Evolutionary conservation across 2,329 filamentous ascomycete genomes (phyloP), one percentile per base, ranked within the genome.

Genomic region (Furcasterigmium sp.): DNA sequence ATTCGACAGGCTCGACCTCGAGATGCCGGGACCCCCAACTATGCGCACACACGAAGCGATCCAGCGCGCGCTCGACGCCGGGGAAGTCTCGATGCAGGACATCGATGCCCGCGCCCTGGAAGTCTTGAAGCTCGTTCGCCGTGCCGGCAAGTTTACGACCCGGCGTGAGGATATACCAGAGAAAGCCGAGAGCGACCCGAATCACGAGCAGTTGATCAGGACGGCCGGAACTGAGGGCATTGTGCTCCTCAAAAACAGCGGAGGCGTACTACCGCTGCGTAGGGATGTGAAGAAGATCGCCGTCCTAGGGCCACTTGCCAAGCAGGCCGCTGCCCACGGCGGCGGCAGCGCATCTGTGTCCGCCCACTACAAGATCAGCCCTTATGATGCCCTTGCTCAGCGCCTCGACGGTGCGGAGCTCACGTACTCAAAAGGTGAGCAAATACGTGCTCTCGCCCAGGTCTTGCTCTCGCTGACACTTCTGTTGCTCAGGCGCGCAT

Each of bases 181-280:
- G 36, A 10, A 20, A 10, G 36, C 19, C 18, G 5, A 20, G 5
- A 64, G 72, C 15, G 76, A 73, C 0, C 65, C 70, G 0, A 78
- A 83, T 56, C 65, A 63, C 35, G 75, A 80, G 5, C 73, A 71
- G 8, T 67, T 89, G 37, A 74, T 88, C 14, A 73, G 85, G 11
- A 70, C 74, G 44, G 70, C 85, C 25, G 84, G 82, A 13, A 75
- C 79, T 3, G 83, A 88, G 55, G 80, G 80, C 3, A 80, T 87
- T 8, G 84, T 89, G 1, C 68, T 90, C n/a, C 65, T 90, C 36
- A 88, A 89, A 64, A 91, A 91, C 50, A 75, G 87, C 11, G 72
- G 73, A 21, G 67, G 67, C 7, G 58, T 83, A 0, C 66, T 91
- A 1, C 86, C 86, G 0, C 60, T 85, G 2, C 73, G 73, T 18